These are phyloP conservation scores for Fusarium gaditjirri DNA, from an alignment of 2,329 filamentous ascomycete species.

Conservation along the genomic window DNA sequence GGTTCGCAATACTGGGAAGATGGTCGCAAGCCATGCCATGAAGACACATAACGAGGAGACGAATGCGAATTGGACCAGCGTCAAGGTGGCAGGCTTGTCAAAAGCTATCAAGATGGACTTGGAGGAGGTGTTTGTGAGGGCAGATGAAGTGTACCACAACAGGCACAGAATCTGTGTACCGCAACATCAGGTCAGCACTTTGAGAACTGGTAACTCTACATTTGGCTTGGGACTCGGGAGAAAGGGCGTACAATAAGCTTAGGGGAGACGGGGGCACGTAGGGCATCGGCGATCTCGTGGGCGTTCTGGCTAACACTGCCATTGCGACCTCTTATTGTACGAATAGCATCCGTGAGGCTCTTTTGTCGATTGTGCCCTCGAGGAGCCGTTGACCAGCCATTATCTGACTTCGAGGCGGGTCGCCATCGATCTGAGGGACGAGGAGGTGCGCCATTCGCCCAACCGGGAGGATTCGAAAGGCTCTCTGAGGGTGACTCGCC, in stretches of 20 bases:
- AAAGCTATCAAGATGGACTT: slow-evolving; percentile 96
- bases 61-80: slow-evolving; percentile 91
- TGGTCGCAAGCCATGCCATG: slow-evolving; percentile 77
- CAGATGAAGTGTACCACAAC: slow-evolving; percentile 94
- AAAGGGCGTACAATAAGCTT: slow-evolving; percentile 77
- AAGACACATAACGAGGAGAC: slow-evolving; percentile 89
- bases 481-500: slow-evolving; percentile 44
- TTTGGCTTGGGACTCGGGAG: slow-evolving; percentile 11
- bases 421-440: slow-evolving; percentile 46
- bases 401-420: slow-evolving; percentile 43
- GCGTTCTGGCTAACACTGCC: slow-evolving; percentile 93
- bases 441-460: slow-evolving; percentile 45
- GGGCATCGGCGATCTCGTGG: slow-evolving; percentile 89
- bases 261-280: slow-evolving; percentile 89
- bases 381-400: slow-evolving; percentile 47
- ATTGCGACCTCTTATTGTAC: slow-evolving; percentile 80
- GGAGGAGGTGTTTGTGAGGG: slow-evolving; percentile 95
- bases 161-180: slow-evolving; percentile 78
- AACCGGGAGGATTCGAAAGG: slow-evolving; percentile 42
- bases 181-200: slow-evolving; percentile 42
- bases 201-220: slow-evolving; percentile 11
- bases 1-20: slow-evolving; percentile 76
- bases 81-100: slow-evolving; percentile 89
- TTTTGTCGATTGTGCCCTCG: slow-evolving; percentile 77
- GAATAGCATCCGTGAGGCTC: slow-evolving; percentile 89